Conservation (phyloP, 2,329 filamentous ascomycete species). For the Hymenoscyphus scutula region DNA sequence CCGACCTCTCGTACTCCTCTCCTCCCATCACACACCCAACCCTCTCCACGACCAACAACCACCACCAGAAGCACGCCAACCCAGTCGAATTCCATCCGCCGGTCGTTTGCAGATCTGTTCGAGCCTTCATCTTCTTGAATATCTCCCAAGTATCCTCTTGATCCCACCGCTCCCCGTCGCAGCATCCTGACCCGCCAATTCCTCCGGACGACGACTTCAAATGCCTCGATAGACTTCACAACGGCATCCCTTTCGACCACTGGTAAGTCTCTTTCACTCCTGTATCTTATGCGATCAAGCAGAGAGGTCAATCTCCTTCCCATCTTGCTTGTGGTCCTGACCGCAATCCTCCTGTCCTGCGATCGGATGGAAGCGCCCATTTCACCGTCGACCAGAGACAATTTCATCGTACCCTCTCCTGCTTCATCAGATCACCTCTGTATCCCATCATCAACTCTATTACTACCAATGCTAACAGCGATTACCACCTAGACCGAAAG, state of each 20-base stretch:
- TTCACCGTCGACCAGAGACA: conserved; percentile 22
- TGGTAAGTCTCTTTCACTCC: conserved; percentile 34
- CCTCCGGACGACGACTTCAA: conserved; percentile 30
- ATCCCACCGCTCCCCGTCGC: conserved; percentile 26
- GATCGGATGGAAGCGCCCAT: conserved; percentile 30
- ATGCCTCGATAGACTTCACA: conserved; percentile 37
- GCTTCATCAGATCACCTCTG: conserved; percentile 29
- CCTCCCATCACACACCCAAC: conserved; percentile 24
- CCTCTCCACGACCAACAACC: conserved; percentile 16
- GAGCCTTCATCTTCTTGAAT: conserved; percentile 17
- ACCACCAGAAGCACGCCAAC: conserved; percentile 26
- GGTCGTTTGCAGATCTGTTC: conserved; percentile 15
- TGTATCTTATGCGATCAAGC: conserved; percentile 36
- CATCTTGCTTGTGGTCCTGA: conserved; percentile 15
- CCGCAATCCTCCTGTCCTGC: conserved; percentile 22
- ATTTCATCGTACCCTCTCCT: conserved; percentile 30
- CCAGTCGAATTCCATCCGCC: conserved; percentile 25
- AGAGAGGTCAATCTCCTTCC: conserved; percentile 20
- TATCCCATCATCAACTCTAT: conserved; percentile 23
- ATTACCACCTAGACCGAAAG: conserved; percentile 22
- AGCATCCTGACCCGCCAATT: conserved; percentile 31
- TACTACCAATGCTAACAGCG: conserved; percentile 26
- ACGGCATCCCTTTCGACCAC: conserved; percentile 32
- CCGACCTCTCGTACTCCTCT: conserved; percentile 23
- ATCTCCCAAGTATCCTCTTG: conserved; percentile 16